Conservation (phyloP, 345 rosid species). For the Syzygium oleosum region DNA sequence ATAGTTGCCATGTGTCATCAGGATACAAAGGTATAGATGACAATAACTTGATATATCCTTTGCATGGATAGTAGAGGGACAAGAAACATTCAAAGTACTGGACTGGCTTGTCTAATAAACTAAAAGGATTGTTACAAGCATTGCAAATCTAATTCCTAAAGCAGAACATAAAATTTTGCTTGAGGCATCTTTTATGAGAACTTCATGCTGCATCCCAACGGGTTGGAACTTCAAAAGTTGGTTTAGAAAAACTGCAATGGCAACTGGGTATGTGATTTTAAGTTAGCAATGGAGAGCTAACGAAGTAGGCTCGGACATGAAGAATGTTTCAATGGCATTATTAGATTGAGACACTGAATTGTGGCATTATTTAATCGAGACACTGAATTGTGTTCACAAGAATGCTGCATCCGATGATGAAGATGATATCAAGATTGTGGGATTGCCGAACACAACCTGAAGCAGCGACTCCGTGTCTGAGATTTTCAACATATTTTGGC, state of each 20-base stretch:
- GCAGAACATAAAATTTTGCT: not conserved
- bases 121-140: not conserved
- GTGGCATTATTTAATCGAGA: constrained; percentile 26
- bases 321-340: constrained; percentile 84
- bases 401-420: constrained; percentile 29
- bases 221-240: not conserved
- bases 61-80: not conserved
- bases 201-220: not conserved
- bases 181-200: not conserved
- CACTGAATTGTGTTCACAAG: constrained; percentile 48
- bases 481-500: constrained; percentile 53
- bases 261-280: not conserved
- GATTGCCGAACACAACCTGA: not conserved
- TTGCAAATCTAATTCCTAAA: not conserved
- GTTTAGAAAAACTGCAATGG: not conserved
- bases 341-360: constrained; percentile 84
- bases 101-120: not conserved
- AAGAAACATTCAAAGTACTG: not conserved
- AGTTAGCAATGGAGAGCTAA: not conserved
- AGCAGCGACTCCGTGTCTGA: not conserved
- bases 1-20: not conserved
- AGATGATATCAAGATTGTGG: constrained; percentile 35
- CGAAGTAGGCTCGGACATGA: constrained; percentile 40
- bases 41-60: not conserved
- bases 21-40: not conserved